Conservation (phyloP, 805 yeast species). For the Zygosaccharomyces rouxii region DNA sequence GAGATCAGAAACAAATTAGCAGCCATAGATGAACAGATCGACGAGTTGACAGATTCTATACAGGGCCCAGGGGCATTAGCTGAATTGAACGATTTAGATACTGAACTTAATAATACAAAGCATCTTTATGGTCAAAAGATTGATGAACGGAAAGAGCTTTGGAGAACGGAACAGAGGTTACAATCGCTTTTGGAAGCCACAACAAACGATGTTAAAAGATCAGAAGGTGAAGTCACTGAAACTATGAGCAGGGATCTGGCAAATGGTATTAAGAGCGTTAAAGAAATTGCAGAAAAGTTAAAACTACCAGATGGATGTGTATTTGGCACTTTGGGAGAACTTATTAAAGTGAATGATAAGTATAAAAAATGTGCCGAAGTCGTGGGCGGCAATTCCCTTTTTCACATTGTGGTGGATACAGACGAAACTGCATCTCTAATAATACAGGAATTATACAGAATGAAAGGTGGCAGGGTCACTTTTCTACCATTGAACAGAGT, state of each 20-base stretch:
- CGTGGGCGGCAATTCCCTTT: slow-evolving; percentile 79
- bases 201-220: slow-evolving; percentile 48
- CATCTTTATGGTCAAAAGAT: slow-evolving; percentile 41
- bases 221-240: slow-evolving; percentile 58
- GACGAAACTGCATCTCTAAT: slow-evolving; percentile 77
- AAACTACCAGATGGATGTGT: slow-evolving; percentile 54
- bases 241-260: slow-evolving; percentile 72
- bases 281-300: slow-evolving; percentile 54
- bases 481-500: slow-evolving; percentile 85
- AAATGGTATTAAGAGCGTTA: slow-evolving; percentile 65
- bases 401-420: slow-evolving; percentile 83
- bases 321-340: slow-evolving; percentile 81
- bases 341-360: slow-evolving; percentile 74
- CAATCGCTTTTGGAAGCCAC: slow-evolving; percentile 54
- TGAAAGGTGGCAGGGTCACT: slow-evolving; percentile 78
- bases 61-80: slow-evolving; percentile 34
- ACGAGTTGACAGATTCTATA: slow-evolving; percentile 37
- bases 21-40: slow-evolving; percentile 31
- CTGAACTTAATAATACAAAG: slow-evolving; percentile 35
- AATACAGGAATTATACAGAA: slow-evolving; percentile 69
- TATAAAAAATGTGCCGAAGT: slow-evolving; percentile 85
- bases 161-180: slow-evolving; percentile 74
- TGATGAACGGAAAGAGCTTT: slow-evolving; percentile 65
- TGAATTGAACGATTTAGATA: slow-evolving; percentile 34
- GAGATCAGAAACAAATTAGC: slow-evolving; percentile 19